phyloP scores from a whole-genome alignment of 306 rosid species.

The Astragalus membranaceus region DNA sequence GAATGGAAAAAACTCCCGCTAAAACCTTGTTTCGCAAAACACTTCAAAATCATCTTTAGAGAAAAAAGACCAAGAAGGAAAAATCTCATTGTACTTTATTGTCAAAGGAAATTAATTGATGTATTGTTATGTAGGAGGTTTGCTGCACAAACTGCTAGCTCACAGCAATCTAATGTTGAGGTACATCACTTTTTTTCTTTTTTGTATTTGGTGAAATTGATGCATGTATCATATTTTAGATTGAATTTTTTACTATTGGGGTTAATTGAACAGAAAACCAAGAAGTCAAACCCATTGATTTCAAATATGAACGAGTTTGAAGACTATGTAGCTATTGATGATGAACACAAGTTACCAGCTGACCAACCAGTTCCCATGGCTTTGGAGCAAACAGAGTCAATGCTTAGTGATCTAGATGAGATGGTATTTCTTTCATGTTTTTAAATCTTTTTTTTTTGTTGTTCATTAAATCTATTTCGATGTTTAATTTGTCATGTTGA shows the following conservation, averaged over 20 bases:
- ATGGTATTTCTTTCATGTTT: slow-evolving; percentile 53
- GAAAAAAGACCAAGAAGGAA: too few species aligned
- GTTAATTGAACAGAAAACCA: slow-evolving; percentile 40
- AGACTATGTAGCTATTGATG: slow-evolving; percentile 59
- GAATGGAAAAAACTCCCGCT: too few species aligned
- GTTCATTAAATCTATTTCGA: background rate
- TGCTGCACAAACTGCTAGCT: slow-evolving; percentile 71
- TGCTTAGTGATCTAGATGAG: slow-evolving; percentile 36
- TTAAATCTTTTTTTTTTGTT: background rate
- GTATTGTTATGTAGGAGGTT: slow-evolving; percentile 43
- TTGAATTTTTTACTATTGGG: slow-evolving; percentile 6
- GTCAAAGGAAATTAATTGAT: background rate
- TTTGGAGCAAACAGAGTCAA: slow-evolving; percentile 53
- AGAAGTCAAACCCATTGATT: slow-evolving; percentile 18
- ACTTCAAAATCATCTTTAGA: too few species aligned
- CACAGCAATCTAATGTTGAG: slow-evolving; percentile 40
- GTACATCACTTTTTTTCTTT: slow-evolving; percentile 29
- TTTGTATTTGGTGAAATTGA: background rate
- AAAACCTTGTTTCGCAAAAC: too few species aligned
- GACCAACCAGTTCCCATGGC: slow-evolving; percentile 81
- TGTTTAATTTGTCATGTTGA: background rate
- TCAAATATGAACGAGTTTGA: slow-evolving; percentile 44
- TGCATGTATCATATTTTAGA: background rate
- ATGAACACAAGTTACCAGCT: slow-evolving; percentile 42
- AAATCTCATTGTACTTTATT: background rate